A percentile compares a stretch with the other conserved stretches of the same genome.
phyloP scores from a whole-genome alignment of 257 asterid genomes.

The Solanum neorickii region DNA sequence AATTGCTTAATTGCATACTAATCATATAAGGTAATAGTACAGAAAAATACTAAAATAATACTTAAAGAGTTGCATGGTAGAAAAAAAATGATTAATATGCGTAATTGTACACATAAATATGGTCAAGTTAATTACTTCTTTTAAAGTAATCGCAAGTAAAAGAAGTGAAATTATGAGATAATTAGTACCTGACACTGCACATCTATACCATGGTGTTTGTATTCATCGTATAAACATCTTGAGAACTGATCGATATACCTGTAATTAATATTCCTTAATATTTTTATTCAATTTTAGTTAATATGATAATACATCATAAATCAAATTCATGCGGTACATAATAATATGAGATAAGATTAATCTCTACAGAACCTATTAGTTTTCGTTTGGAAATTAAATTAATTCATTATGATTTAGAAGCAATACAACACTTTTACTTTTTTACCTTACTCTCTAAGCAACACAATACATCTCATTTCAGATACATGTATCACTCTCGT shows the following conservation, averaged over 20 bases:
- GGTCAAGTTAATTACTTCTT: not conserved
- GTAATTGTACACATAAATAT: not conserved
- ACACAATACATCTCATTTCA: too few species aligned
- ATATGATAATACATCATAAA: not conserved
- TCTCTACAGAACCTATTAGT: not conserved
- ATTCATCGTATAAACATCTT: conserved; percentile 58
- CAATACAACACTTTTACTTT: not conserved
- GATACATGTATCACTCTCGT: too few species aligned
- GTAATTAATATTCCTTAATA: conserved; percentile 3
- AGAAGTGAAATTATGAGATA: not conserved
- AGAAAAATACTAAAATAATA: not conserved
- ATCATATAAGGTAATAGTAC: not conserved
- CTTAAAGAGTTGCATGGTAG: not conserved
- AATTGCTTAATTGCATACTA: not conserved
- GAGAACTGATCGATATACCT: conserved; percentile 73
- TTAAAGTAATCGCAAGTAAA: not conserved
- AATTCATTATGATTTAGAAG: not conserved
- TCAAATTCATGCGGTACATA: not conserved
- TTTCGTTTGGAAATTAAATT: not conserved
- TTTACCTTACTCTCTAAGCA: not conserved
- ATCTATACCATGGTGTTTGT: conserved; percentile 42
- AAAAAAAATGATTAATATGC: not conserved
- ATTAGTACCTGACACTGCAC: conserved; percentile 69
- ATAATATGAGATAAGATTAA: not conserved
- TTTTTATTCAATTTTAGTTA: not conserved